Evolutionary conservation across 495 filamentous ascomycete species (phyloP).

Genomic region (Talaromyces wortmannii): DNA sequence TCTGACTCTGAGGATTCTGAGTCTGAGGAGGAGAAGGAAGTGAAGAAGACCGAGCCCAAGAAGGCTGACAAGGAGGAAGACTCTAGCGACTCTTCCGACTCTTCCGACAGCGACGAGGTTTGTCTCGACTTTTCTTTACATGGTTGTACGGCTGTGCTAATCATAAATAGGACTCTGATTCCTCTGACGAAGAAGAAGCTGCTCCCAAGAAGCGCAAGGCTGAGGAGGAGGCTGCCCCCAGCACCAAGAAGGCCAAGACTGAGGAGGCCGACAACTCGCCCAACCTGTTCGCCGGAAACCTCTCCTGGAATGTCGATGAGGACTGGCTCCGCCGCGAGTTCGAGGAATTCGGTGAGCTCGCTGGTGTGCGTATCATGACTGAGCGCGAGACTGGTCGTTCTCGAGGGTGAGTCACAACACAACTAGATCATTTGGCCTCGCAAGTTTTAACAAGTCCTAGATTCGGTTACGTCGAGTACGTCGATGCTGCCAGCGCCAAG

Average conservation of each 20-base stretch:
- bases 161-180: constrained; percentile 37
- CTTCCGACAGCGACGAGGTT: constrained; percentile 42
- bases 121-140: constrained; percentile 23
- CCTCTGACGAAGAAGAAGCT: constrained; percentile 42
- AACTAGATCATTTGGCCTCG: not conserved
- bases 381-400: constrained; percentile 79
- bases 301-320: constrained; percentile 94
- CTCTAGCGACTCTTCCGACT: constrained; percentile 27
- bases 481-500: constrained; percentile 57
- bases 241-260: constrained; percentile 82
- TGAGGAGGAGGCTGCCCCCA: constrained; percentile 52
- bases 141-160: constrained; percentile 2
- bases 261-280: constrained; percentile 54
- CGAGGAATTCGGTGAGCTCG: constrained; percentile 71
- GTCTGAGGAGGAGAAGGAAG: not conserved
- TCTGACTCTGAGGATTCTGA: constrained; percentile 5
- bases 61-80: constrained; percentile 18
- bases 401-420: constrained; percentile 56
- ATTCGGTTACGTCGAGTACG: constrained; percentile 95
- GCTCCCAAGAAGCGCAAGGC: constrained; percentile 89
- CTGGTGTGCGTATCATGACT: constrained; percentile 70
- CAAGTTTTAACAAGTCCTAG: constrained; percentile 31
- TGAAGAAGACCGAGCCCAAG: constrained; percentile 11
- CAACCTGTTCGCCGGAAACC: constrained; percentile 87
- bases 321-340: constrained; percentile 85